phyloP scores from a whole-genome alignment of 2,329 filamentous ascomycete genomes.

The Ophiocordyceps camponoti-rufipedis region DNA sequence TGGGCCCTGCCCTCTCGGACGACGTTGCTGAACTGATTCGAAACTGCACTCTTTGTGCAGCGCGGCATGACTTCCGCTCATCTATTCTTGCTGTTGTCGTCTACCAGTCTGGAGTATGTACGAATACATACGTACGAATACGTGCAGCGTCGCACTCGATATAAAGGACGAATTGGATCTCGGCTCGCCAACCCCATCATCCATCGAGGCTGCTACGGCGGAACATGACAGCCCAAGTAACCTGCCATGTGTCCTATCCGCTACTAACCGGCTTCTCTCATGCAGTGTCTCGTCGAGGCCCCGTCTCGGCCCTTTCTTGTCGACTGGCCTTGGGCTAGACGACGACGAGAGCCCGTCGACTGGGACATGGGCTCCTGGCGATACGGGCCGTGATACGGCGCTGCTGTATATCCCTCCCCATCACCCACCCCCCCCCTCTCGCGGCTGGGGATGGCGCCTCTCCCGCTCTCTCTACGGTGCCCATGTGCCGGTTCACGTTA shows the following conservation, averaged over 20 bases:
- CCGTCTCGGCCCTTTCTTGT: neutral
- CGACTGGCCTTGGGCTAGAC: neutral
- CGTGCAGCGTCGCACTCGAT: neutral
- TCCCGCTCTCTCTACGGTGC: neutral
- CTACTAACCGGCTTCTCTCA: neutral
- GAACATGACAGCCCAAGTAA: neutral
- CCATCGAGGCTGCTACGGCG: neutral
- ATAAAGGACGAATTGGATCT: neutral
- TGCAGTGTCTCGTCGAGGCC: neutral
- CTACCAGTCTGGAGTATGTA: no score
- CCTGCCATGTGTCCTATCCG: neutral
- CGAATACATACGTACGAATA: no score
- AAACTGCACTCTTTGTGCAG: no score
- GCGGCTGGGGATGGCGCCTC: neutral
- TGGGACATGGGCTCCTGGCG: neutral
- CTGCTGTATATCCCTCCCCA: neutral
- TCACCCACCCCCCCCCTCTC: neutral
- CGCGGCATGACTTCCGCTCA: no score
- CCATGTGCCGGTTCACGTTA: neutral
- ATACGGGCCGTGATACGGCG: neutral
- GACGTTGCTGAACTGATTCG: no score
- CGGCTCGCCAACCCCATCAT: neutral
- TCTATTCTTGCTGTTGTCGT: no score
- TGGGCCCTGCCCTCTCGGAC: no score
- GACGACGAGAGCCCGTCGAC: neutral